These are phyloP conservation scores for Coffea canephora DNA, from an alignment of 257 asterid genomes.

Conservation along the genomic window DNA sequence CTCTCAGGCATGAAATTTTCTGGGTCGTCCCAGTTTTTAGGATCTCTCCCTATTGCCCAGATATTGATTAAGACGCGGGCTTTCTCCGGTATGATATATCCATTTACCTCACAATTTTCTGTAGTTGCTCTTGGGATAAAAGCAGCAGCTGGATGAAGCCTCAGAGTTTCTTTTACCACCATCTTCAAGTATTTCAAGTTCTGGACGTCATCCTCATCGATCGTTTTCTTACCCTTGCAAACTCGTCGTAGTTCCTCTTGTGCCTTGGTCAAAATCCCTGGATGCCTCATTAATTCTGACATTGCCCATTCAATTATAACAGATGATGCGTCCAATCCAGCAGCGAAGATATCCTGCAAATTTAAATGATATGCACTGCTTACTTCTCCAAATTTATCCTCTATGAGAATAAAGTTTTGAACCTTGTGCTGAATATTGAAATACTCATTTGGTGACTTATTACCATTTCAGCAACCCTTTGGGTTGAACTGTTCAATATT, in stretches of 20 bases:
- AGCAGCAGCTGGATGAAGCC: conserved; percentile 12
- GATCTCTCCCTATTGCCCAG: conserved; percentile 13
- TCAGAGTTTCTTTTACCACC: background rate
- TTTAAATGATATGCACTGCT: no score
- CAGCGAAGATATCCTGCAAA: background rate
- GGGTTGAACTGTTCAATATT: no score
- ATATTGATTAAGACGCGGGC: background rate
- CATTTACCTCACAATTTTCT: background rate
- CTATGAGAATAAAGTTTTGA: no score
- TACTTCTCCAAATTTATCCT: no score
- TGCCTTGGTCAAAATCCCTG: background rate
- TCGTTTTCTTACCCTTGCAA: background rate
- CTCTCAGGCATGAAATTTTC: no score
- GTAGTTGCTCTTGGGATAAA: background rate
- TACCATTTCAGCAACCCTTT: no score
- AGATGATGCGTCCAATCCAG: conserved; percentile 3
- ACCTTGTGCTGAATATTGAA: no score
- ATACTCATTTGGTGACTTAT: no score
- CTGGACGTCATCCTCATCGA: background rate
- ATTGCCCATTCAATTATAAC: conserved; percentile 5
- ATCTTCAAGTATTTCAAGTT: background rate
- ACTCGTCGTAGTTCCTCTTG: background rate
- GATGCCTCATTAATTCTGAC: conserved; percentile 5
- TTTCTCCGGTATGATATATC: background rate
- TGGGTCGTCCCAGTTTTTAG: background rate